Percentiles rank a stretch among this genome's conserved stretches.
Conservation (phyloP, 495 filamentous ascomycete species). For the Cairneyella variabilis region DNA sequence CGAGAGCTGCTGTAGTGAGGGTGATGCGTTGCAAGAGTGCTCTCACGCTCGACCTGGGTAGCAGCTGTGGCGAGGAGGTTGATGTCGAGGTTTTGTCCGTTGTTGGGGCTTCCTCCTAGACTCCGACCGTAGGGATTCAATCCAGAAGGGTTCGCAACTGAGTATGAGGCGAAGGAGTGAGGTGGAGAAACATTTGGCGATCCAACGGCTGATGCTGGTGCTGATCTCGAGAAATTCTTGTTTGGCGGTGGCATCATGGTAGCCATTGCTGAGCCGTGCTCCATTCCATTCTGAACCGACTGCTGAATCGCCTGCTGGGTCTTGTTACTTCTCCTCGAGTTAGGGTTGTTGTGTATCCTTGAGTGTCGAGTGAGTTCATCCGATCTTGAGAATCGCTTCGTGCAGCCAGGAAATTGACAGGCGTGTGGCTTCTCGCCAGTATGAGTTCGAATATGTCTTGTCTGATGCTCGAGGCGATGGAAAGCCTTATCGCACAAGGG, state of each 20-base stretch:
- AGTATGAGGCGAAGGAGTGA: conserved; percentile 78
- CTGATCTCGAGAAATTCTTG: conserved; percentile 74
- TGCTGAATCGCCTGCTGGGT: conserved; percentile 55
- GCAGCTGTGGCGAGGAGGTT: conserved; percentile 89
- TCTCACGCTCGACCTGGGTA: conserved; percentile 78
- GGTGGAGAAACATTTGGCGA: conserved; percentile 97
- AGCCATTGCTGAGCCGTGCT: conserved; percentile 47
- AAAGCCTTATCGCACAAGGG: conserved; percentile 98
- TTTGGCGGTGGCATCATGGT: conserved; percentile 78
- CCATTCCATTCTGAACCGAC: conserved; percentile 33
- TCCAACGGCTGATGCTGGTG: conserved; percentile 81
- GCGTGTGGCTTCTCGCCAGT: conserved; percentile 98
- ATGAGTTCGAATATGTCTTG: conserved; percentile 94
- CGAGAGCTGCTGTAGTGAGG: conserved; percentile 48
- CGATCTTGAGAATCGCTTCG: conserved; percentile 94
- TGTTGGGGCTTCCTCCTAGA: conserved; percentile 38
- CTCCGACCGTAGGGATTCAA: conserved; percentile 65
- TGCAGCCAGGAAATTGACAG: conserved; percentile 91
- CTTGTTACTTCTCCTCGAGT: conserved; percentile 92
- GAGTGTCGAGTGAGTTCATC: conserved; percentile 97
- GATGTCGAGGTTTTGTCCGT: conserved; percentile 60
- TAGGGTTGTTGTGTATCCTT: conserved; percentile 98
- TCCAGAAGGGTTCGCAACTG: conserved; percentile 56
- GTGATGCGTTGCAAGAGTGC: conserved; percentile 42
- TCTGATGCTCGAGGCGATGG: conserved; percentile 97